A percentile compares a stretch with the other conserved stretches of the same genome.
phyloP scores from a whole-genome alignment of 2,329 filamentous ascomycete species.

The Fusarium albosuccineum region DNA sequence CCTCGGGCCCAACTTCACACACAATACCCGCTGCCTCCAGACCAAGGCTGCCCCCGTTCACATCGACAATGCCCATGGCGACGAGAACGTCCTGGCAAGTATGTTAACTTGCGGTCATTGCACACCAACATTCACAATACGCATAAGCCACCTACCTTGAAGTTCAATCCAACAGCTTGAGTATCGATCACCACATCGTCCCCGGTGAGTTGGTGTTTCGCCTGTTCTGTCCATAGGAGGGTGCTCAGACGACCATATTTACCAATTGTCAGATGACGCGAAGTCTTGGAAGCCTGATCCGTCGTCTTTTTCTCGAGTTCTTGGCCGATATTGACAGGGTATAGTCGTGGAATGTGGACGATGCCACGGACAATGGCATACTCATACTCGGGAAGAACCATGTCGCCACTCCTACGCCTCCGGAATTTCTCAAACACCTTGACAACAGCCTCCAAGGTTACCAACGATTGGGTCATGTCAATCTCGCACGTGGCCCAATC shows the following conservation, averaged over 20 bases:
- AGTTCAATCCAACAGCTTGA: neutral
- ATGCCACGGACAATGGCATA: slow-evolving; percentile 10
- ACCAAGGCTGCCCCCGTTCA: neutral
- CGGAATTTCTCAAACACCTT: slow-evolving; percentile 16
- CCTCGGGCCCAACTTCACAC: neutral
- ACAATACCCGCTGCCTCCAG: neutral
- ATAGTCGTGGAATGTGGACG: slow-evolving; percentile 13
- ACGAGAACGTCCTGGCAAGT: neutral
- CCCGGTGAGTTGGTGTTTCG: neutral
- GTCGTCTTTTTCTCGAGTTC: slow-evolving; percentile 1
- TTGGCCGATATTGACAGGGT: slow-evolving; percentile 8
- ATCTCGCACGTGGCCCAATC: slow-evolving; percentile 13
- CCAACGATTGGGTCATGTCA: slow-evolving; percentile 1
- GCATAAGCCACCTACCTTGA: neutral
- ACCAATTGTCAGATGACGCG: neutral
- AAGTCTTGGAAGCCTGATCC: too few relatives aligned
- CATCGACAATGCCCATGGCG: neutral
- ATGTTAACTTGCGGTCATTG: neutral
- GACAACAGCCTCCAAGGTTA: slow-evolving; percentile 4
- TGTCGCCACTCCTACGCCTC: slow-evolving; percentile 6
- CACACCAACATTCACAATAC: neutral
- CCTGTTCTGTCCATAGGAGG: neutral
- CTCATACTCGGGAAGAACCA: slow-evolving; percentile 14
- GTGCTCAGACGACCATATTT: neutral
- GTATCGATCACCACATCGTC: neutral